Evolutionary conservation across 225 moss, liverwort and hornwort species (phyloP).

Genomic region (Polytrichum commune): DNA sequence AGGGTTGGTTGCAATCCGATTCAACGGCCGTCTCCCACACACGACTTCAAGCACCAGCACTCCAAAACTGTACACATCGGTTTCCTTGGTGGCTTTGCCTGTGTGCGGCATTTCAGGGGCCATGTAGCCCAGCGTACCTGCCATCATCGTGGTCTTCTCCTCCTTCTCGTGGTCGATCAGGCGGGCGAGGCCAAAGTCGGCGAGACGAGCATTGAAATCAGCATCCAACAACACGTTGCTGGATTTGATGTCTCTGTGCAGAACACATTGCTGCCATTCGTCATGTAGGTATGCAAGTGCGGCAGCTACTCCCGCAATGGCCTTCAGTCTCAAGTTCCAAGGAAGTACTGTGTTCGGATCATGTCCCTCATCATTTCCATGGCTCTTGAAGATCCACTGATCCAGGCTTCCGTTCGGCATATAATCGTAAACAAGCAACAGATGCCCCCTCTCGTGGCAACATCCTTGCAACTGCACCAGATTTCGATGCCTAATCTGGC

Average conservation of each 20-base stretch:
- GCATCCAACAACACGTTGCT: conserved; percentile 42
- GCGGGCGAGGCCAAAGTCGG: conserved; percentile 32
- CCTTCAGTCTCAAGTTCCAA: conserved; percentile 4
- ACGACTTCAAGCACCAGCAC: conserved; percentile 30
- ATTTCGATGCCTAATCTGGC: conserved; percentile 38
- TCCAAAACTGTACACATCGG: conserved; percentile 61
- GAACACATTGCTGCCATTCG: conserved; percentile 24
- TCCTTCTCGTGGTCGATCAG: conserved; percentile 26
- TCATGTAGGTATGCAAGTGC: conserved; percentile 18
- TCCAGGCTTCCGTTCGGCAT: conserved; percentile 70
- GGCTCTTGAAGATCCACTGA: conserved; percentile 30
- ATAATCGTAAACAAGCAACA: conserved; percentile 53
- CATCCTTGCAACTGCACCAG: conserved; percentile 54
- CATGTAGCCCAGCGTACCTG: conserved; percentile 34
- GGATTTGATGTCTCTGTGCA: conserved; percentile 41
- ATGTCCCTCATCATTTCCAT: too few species aligned
- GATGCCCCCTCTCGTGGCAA: conserved; percentile 55
- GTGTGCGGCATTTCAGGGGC: conserved; percentile 47
- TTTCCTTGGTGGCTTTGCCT: conserved; percentile 25
- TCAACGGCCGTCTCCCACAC: conserved; percentile 18
- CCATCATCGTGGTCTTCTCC: conserved; percentile 21
- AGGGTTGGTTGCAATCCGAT: background rate
- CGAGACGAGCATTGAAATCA: conserved; percentile 24
- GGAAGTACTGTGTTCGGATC: conserved; percentile 5
- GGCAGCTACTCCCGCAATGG: conserved; percentile 23